Evolutionary conservation across 1,284 basidiomycete genomes (phyloP).

Genomic region (Cryptococcus sp.): DNA sequence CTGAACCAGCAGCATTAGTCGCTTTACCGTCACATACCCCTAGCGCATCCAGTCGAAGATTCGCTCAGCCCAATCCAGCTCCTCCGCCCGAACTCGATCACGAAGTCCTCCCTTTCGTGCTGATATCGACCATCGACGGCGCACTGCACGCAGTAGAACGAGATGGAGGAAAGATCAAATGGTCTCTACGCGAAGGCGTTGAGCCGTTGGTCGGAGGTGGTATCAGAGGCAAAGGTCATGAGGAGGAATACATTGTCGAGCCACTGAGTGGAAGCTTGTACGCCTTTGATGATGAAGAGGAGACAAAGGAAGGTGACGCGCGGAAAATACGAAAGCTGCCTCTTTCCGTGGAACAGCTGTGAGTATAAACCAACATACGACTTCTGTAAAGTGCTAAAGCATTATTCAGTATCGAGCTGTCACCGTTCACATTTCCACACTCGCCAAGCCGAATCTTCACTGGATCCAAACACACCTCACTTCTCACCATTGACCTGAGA

Average conservation of each 20-base stretch:
- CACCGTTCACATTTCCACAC: constrained; percentile 51
- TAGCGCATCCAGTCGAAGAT: constrained; percentile 5
- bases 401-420: constrained; percentile 47
- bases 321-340: constrained; percentile 50
- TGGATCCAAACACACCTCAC: constrained; percentile 49
- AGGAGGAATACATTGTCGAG: constrained; percentile 52
- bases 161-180: constrained; percentile 41
- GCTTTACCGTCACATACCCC: constrained; percentile 13
- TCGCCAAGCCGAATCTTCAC: constrained; percentile 50
- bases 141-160: constrained; percentile 51
- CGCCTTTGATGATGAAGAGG: constrained; percentile 44
- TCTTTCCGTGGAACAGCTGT: constrained; percentile 52
- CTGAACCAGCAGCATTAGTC: constrained; percentile 20
- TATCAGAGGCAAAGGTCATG: constrained; percentile 28
- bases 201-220: constrained; percentile 47
- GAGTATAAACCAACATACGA: constrained; percentile 16
- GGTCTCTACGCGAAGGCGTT: constrained; percentile 47
- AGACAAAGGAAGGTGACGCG: constrained; percentile 23
- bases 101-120: constrained; percentile 50
- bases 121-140: constrained; percentile 52
- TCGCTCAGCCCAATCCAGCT: constrained; percentile 7
- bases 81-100: constrained; percentile 38
- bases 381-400: not conserved
- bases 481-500: constrained; percentile 49
- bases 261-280: constrained; percentile 50